A percentile compares a stretch with the other conserved stretches of the same genome.
Evolutionary conservation across 2,329 filamentous ascomycete genomes (phyloP).

Genomic region (Cytospora chrysosperma): DNA sequence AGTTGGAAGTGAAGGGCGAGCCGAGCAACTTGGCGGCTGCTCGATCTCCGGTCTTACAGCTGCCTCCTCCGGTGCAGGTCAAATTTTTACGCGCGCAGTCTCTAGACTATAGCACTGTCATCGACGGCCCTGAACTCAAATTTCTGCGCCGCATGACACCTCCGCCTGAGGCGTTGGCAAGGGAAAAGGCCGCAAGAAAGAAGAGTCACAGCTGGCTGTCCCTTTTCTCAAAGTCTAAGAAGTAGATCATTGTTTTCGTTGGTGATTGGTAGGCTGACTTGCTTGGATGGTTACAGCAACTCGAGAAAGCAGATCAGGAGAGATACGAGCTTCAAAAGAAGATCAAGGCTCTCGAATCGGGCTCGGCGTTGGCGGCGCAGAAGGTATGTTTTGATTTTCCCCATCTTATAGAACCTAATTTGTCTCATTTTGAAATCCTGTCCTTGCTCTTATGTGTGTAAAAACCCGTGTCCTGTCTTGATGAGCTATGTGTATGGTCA

Average conservation of each 20-base stretch:
- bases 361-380: constrained; percentile 48
- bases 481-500: constrained; percentile 10
- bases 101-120: neutral
- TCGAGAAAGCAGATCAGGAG: constrained; percentile 57
- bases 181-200: neutral
- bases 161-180: constrained; percentile 13
- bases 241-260: neutral
- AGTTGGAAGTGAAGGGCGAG: neutral
- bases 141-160: constrained; percentile 25
- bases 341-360: constrained; percentile 52
- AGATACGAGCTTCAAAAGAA: constrained; percentile 55
- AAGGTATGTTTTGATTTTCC: constrained; percentile 46
- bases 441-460: neutral
- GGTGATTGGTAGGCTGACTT: constrained; percentile 26
- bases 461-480: neutral
- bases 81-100: neutral
- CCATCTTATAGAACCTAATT: constrained; percentile 4
- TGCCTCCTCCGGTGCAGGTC: neutral
- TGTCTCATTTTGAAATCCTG: constrained; percentile 12
- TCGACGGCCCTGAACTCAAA: neutral
- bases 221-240: constrained; percentile 15
- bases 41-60: neutral
- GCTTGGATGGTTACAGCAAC: constrained; percentile 45
- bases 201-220: constrained; percentile 4
- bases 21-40: neutral